These are phyloP conservation scores for Hordeum pubiflorum DNA, from an alignment of 202 grass and related monocot species.

Conservation along the genomic window DNA sequence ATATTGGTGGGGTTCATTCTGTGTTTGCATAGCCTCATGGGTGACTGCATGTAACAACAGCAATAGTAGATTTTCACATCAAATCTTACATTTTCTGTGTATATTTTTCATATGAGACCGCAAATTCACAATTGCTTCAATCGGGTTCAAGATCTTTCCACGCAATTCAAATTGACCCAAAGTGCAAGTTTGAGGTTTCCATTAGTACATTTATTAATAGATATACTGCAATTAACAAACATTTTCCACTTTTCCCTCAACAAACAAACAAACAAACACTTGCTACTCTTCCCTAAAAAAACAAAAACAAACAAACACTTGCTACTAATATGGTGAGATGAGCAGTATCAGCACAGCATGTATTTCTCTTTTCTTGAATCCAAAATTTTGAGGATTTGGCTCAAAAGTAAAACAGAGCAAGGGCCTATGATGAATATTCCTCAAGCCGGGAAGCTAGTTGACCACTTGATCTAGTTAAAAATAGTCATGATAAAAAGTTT, in stretches of 20 bases:
- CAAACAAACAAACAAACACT: too few relatives aligned
- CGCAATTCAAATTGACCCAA: not conserved
- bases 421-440: not conserved
- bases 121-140: not conserved
- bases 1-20: not conserved
- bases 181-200: not conserved
- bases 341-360: not conserved
- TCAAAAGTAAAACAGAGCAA: not conserved
- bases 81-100: not conserved
- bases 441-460: conserved; percentile 9
- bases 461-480: not conserved
- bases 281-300: not conserved
- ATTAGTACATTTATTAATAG: not conserved
- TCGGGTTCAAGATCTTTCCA: not conserved
- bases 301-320: too few relatives aligned
- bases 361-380: not conserved
- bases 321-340: not conserved
- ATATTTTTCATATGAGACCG: not conserved
- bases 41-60: not conserved
- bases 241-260: not conserved
- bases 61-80: not conserved
- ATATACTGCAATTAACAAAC: not conserved
- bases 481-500: not conserved
- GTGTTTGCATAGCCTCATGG: not conserved
- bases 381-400: not conserved